Percentiles rank a stretch among this genome's conserved stretches.
Conservation (phyloP, 163 green algal species). For the Volvox carteri region DNA sequence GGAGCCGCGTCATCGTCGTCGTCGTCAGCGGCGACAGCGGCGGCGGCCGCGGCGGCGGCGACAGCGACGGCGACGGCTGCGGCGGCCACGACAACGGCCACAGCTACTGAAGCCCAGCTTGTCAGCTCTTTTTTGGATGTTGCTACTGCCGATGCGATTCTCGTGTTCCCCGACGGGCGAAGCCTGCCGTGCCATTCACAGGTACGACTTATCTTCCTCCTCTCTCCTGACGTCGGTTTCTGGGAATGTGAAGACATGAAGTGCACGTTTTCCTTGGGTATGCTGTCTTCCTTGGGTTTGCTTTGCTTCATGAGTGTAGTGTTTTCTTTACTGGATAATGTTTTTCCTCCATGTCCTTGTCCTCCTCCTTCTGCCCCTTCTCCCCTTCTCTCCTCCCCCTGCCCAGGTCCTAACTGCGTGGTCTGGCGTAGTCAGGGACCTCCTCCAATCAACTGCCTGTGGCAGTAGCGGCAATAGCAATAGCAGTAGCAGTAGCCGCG, state of each 20-base stretch:
- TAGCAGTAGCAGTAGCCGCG: no score
- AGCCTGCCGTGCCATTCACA: conserved; percentile 30
- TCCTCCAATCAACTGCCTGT: background rate
- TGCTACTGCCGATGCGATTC: background rate
- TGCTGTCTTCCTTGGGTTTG: no score
- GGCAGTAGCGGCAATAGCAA: background rate
- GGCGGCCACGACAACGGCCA: background rate
- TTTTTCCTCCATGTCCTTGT: no score
- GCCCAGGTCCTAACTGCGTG: conserved; percentile 21
- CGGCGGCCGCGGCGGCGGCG: background rate
- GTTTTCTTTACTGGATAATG: no score
- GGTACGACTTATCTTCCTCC: background rate
- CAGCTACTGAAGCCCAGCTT: background rate
- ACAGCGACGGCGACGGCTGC: background rate
- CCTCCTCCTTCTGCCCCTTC: background rate
- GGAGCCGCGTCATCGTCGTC: background rate
- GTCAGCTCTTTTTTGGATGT: background rate
- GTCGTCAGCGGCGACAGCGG: background rate
- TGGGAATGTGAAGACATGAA: background rate
- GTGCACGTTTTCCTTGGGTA: background rate
- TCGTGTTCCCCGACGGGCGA: conserved; percentile 9
- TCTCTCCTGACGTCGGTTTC: background rate
- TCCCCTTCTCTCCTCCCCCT: no score
- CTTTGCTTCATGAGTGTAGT: no score
- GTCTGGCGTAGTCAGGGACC: conserved; percentile 4